Base-by-base conservation (phyloP, 2,329 filamentous ascomycete species). In the Cladophialophora exuberans region DNA sequence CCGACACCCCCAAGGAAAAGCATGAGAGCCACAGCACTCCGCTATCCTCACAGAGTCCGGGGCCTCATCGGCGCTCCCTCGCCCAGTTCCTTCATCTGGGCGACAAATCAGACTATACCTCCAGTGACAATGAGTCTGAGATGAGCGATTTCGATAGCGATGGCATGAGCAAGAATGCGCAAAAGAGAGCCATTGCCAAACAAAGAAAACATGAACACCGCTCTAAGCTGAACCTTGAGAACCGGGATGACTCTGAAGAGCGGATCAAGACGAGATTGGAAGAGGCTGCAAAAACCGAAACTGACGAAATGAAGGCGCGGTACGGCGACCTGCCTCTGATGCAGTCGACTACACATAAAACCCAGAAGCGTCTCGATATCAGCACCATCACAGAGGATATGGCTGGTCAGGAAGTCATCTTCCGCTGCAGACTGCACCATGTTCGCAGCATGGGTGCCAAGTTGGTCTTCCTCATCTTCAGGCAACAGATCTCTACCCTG, bases 391-490 rank as follows among this genome's bases (percentile, higher is more conserved):
- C 74, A 4, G 67, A 73, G 3, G 72, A 73, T n/a, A 72, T 79
- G 54, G 75, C 79, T 17, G 86, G 85, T 28, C 74, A 84, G 63
- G 76, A 81, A 60, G 77, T 90, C 45, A 73, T 75, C 52, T 90
- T 92, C 73, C 83, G 84, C 35, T 87, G 86, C 30, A 81, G 89
- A 28, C 77, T 94, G 17, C 88, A 93, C 70, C 89, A 91, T 53
- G 80, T 94, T 55, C 85, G 92, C 42, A 87, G 87, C 64, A 82
- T 96, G 75, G 93, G 90, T 68, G 82, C 89, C 64, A 87, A 88
- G 63, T 79, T 96, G 28, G 89, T 90, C 65, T 96, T 96, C 71
- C 76, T 96, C 38, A 82, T 96, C 55, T 87, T 96, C 67, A 86
- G 92, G 52, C 90, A 96, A 72, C 88, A 92, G 73, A 85, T 88